phyloP scores from a whole-genome alignment of 805 yeast species.

The Metschnikowia hibisci region DNA sequence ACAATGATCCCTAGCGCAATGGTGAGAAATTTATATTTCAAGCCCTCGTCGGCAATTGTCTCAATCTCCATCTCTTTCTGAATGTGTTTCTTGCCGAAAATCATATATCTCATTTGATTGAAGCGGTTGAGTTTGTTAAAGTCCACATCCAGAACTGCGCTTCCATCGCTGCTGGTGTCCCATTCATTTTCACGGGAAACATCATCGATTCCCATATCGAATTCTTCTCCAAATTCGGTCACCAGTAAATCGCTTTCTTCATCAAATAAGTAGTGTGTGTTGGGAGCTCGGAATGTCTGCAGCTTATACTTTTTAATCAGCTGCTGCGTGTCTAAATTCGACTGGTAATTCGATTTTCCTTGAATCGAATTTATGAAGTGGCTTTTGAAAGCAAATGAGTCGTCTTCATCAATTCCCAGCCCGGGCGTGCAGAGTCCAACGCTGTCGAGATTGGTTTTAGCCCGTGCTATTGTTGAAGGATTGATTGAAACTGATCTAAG shows the following conservation, averaged over 20 bases:
- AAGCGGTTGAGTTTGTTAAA: slow-evolving; percentile 28
- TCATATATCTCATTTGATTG: slow-evolving; percentile 32
- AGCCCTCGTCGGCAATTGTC: slow-evolving; percentile 34
- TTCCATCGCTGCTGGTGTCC: slow-evolving; percentile 13
- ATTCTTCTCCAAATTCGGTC: slow-evolving; percentile 11
- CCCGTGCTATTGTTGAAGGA: slow-evolving; percentile 13
- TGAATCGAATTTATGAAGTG: slow-evolving; percentile 14
- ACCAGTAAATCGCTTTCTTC: slow-evolving; percentile 11
- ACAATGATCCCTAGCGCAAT: slow-evolving; percentile 41
- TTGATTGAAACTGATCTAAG: slow-evolving; percentile 36
- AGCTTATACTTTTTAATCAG: slow-evolving; percentile 35
- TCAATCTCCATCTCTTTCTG: slow-evolving; percentile 19
- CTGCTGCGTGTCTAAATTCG: slow-evolving; percentile 14
- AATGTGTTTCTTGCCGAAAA: slow-evolving; percentile 27
- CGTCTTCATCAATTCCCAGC: slow-evolving; percentile 11
- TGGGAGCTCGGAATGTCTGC: slow-evolving; percentile 25
- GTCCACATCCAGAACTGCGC: slow-evolving; percentile 16
- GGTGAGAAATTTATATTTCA: slow-evolving; percentile 40
- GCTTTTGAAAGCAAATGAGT: slow-evolving; percentile 17
- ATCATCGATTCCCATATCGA: slow-evolving; percentile 12
- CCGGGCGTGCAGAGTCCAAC: slow-evolving; percentile 11
- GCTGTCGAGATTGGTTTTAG: slow-evolving; percentile 7
- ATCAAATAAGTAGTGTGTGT: slow-evolving; percentile 3
- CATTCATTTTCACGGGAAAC: slow-evolving; percentile 15
- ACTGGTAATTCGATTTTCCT: neutral